Evolutionary conservation across 1,284 basidiomycete species (phyloP), one percentile per base, ranked within the genome.

Genomic region (Clitocybe nebularis): DNA sequence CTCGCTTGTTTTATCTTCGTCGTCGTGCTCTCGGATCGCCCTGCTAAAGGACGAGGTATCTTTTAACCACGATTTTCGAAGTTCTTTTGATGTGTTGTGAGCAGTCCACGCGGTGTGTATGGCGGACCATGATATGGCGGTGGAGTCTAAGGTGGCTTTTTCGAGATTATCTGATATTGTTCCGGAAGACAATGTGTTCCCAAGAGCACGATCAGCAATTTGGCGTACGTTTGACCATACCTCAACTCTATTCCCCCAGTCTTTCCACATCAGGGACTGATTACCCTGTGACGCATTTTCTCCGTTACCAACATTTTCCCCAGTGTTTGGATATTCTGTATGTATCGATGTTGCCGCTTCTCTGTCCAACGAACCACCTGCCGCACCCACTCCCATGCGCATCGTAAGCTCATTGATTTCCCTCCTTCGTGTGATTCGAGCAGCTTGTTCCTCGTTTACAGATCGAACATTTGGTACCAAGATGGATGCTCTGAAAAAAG

Each of bases 361-460:
- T 60, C 60, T 41, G 61, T 70, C 74, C n/a, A 93, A 59, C 1
- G 65, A 55, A 2, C 87, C 89, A 7, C 89, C 90, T 8, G 89
- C 72, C 2, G 77, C 74, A 21, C 83, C 81, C 17, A 92, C 69
- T 5, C 79, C 90, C 76, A 89, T 87, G 17, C 84, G 75, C 71
- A 89, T 81, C 0, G 79, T 81, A 32, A 91, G 63, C 51, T 87
- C 79, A 57, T 91, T 93, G 47, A 89, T 78, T 49, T 89, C 81
- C 43, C 79, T 69, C 41, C 89, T 73, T 25, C 85, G 69, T 2
- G 66, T 60, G 45, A 82, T 70, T 28, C 89, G 75, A 47, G 71
- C 76, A 9, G 66, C 62, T 33, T 70, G 72, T 59, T 93, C 90
- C 7, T 68, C 61, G 0, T 56, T 51, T 11, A 68, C 57, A 19